phyloP scores from a whole-genome alignment of 805 yeast species.

The Blastobotrys attinorum region DNA sequence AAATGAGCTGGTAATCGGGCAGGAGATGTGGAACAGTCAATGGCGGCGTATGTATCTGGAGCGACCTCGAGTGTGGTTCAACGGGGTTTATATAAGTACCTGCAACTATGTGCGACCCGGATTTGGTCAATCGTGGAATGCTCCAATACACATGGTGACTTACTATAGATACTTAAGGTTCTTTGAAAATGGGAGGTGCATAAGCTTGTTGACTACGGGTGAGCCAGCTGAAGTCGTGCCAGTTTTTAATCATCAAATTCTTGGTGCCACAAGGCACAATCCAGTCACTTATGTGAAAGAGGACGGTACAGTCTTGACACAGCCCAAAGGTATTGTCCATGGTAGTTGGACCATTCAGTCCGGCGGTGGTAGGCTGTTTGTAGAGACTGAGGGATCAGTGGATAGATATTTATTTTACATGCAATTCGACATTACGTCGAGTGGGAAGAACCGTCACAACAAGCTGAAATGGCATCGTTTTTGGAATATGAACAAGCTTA shows the following conservation, averaged over 20 bases:
- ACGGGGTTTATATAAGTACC: conserved; percentile 80
- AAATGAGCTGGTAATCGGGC: conserved; percentile 6
- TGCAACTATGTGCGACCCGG: conserved; percentile 84
- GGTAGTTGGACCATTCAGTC: conserved; percentile 55
- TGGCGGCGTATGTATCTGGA: conserved; percentile 47
- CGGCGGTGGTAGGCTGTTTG: conserved; percentile 42
- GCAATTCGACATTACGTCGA: conserved; percentile 47
- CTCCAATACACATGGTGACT: conserved; percentile 76
- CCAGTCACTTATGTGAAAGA: conserved; percentile 8
- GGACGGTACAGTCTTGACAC: conserved; percentile 13
- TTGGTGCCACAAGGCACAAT: not conserved
- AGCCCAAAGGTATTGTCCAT: conserved; percentile 29
- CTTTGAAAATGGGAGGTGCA: conserved; percentile 66
- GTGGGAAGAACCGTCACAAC: conserved; percentile 59
- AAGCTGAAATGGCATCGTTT: conserved; percentile 66
- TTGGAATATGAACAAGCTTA: conserved; percentile 47
- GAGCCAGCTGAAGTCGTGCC: conserved; percentile 69
- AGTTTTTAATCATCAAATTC: conserved; percentile 29
- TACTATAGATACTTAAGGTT: conserved; percentile 83
- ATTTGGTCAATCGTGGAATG: conserved; percentile 58
- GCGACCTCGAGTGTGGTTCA: conserved; percentile 71
- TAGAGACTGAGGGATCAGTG: conserved; percentile 51
- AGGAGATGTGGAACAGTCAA: conserved; percentile 5
- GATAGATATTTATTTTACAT: conserved; percentile 57
- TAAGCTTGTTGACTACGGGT: conserved; percentile 58